Evolutionary conservation across 2,329 filamentous ascomycete genomes (phyloP).

Genomic region (Mycosphaerella arachidis): DNA sequence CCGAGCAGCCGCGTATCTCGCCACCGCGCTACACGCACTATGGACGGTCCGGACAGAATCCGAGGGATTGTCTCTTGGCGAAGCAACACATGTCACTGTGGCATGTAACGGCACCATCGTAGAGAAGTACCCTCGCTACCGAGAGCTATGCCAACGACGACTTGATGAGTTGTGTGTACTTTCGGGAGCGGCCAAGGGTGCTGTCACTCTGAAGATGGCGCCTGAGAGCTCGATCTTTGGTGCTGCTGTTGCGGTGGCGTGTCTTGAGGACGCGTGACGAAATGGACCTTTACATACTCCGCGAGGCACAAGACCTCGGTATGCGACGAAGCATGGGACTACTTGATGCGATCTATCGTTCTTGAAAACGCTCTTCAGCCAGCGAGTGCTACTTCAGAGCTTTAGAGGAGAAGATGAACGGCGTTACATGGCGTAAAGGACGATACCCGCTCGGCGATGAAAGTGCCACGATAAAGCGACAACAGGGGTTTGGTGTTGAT

Average conservation of each 20-base stretch:
- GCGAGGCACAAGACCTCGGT: no score
- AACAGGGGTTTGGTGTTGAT: not conserved
- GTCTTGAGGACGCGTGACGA: constrained; percentile 17
- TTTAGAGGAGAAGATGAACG: no score
- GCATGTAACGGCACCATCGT: constrained; percentile 77
- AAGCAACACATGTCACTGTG: constrained; percentile 45
- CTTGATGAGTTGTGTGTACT: constrained; percentile 54
- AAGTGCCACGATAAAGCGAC: not conserved
- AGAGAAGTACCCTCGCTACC: constrained; percentile 70
- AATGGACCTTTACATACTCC: no score
- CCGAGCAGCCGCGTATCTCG: constrained; percentile 59
- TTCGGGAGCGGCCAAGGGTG: constrained; percentile 37
- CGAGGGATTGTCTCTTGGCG: constrained; percentile 38
- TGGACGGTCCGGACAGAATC: constrained; percentile 50
- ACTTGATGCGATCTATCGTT: not conserved
- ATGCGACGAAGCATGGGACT: not conserved
- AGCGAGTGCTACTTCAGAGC: not conserved
- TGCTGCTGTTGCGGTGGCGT: constrained; percentile 60
- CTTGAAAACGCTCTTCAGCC: not conserved
- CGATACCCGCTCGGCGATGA: constrained; percentile 3
- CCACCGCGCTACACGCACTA: constrained; percentile 58
- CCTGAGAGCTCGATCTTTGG: constrained; percentile 71
- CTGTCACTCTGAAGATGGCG: constrained; percentile 62
- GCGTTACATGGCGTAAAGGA: not conserved
- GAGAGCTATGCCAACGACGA: constrained; percentile 57